These are phyloP conservation scores for Viola pubescens DNA, from an alignment of 441 rosid genomes.

Conservation along the genomic window DNA sequence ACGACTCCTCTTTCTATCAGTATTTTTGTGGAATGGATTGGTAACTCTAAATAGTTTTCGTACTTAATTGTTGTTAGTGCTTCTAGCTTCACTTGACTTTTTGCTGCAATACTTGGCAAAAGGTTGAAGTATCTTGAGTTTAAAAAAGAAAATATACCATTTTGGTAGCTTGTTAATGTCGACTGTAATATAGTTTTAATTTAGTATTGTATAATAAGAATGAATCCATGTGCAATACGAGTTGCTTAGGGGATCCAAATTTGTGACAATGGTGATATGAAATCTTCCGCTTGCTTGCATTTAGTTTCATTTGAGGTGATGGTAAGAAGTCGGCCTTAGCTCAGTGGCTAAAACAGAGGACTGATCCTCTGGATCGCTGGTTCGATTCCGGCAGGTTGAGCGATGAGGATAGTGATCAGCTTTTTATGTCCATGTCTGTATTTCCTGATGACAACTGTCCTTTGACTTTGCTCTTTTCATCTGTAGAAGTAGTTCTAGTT, in stretches of 20 bases:
- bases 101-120: background rate
- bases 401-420: conserved; percentile 3
- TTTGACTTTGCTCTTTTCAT: background rate
- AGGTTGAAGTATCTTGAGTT: background rate
- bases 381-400: conserved; percentile 23
- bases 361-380: conserved; percentile 27
- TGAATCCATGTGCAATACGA: too few species aligned
- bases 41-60: background rate
- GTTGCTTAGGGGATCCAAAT: too few species aligned
- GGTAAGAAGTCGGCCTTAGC: conserved; percentile 26
- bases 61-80: background rate
- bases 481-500: background rate
- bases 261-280: too few species aligned
- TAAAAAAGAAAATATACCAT: background rate
- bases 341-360: conserved; percentile 32
- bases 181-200: too few species aligned
- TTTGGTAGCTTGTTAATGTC: too few species aligned
- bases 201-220: too few species aligned
- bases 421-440: background rate
- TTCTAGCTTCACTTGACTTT: background rate
- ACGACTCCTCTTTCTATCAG: background rate
- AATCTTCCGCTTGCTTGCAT: conserved; percentile 10
- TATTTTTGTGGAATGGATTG: background rate
- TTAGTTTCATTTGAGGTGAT: conserved; percentile 4
- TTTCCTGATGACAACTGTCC: background rate